Percentiles rank a stretch among this genome's conserved stretches.
phyloP scores from a whole-genome alignment of 352 stramenopile species.

The Globisporangium apiculatum region DNA sequence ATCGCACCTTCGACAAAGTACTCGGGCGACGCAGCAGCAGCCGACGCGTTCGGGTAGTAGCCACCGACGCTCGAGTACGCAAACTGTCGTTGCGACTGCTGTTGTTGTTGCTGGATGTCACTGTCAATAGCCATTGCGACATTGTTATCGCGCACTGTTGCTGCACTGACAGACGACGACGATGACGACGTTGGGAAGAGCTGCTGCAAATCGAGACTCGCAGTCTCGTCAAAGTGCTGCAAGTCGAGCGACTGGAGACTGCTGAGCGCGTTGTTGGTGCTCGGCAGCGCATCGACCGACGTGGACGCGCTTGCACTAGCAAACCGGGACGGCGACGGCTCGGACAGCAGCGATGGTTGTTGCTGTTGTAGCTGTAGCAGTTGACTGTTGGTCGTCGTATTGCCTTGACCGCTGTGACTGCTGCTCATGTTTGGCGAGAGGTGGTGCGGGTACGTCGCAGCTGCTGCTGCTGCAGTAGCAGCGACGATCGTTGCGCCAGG shows the following conservation, averaged over 20 bases:
- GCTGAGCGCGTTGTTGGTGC: conserved; percentile 6
- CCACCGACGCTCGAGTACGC: background rate
- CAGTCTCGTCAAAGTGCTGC: conserved; percentile 16
- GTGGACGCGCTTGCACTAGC: background rate
- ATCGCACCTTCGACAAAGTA: conserved; percentile 13
- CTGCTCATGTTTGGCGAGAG: background rate
- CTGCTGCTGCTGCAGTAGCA: background rate
- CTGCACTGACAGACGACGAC: background rate
- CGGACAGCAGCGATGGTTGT: no score
- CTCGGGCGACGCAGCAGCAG: background rate
- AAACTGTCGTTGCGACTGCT: conserved; percentile 3
- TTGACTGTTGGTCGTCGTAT: no score
- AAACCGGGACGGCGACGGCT: conserved; percentile 8
- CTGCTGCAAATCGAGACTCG: conserved; percentile 15
- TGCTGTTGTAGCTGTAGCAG: no score
- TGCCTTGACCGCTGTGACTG: no score
- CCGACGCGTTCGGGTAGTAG: conserved; percentile 6
- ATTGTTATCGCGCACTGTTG: background rate
- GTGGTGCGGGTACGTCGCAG: background rate
- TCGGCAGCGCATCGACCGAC: background rate
- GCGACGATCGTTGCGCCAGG: background rate
- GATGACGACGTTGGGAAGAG: conserved; percentile 8
- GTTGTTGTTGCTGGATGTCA: background rate
- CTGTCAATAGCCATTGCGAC: background rate
- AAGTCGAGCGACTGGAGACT: conserved; percentile 10